A percentile compares a stretch with the other conserved stretches of the same genome.
phyloP scores from a whole-genome alignment of 2,329 filamentous ascomycete species.

The Colletotrichum falcatum region DNA sequence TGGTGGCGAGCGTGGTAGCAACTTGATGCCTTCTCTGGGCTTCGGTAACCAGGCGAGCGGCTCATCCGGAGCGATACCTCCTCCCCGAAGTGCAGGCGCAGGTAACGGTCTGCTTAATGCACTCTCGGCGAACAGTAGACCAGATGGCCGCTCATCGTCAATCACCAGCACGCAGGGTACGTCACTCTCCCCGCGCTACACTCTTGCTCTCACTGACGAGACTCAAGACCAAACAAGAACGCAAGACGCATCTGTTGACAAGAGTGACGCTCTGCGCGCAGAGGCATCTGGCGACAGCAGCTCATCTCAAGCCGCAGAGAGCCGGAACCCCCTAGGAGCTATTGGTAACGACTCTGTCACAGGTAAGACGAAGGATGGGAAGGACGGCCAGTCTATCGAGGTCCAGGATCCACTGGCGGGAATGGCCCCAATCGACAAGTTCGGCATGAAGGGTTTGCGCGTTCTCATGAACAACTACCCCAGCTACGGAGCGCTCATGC shows the following conservation, averaged over 20 bases:
- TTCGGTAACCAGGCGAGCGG: constrained; percentile 62
- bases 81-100: constrained; percentile 56
- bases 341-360: constrained; percentile 59
- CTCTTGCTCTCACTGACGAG: neutral
- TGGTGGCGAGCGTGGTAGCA: constrained; percentile 64
- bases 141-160: constrained; percentile 62
- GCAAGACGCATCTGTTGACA: constrained; percentile 59
- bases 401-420: constrained; percentile 69
- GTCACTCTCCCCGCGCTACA: constrained; percentile 1
- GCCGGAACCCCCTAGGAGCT: constrained; percentile 57
- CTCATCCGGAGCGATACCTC: constrained; percentile 46
- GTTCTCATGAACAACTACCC: constrained; percentile 74
- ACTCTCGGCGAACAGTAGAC: constrained; percentile 69
- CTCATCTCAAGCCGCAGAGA: constrained; percentile 49
- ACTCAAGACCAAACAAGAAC: constrained; percentile 50
- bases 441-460: constrained; percentile 72
- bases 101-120: constrained; percentile 74
- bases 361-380: constrained; percentile 58
- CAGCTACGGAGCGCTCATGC: constrained; percentile 71
- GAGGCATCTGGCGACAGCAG: constrained; percentile 54
- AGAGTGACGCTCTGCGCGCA: constrained; percentile 58
- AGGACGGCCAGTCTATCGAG: constrained; percentile 54
- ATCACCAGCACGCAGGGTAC: constrained; percentile 52
- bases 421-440: constrained; percentile 73
- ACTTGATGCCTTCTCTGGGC: constrained; percentile 65